These are phyloP conservation scores for Paracoccidioides brasiliensis DNA, from an alignment of 2,329 filamentous ascomycete genomes.

Conservation along the genomic window DNA sequence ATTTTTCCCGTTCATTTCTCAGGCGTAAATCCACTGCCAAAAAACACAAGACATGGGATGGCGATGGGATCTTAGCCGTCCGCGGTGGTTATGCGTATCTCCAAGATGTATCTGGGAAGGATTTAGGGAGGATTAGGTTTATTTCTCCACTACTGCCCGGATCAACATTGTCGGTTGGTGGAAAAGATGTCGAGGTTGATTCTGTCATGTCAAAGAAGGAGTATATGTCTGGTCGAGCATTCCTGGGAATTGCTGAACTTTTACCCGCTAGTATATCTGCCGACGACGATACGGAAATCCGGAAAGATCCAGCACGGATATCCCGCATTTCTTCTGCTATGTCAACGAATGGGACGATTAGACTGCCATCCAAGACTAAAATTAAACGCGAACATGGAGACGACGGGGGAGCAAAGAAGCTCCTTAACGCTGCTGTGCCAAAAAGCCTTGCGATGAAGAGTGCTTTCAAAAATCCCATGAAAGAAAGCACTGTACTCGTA, in stretches of 20 bases:
- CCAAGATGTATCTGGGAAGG: constrained; percentile 49
- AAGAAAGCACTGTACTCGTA: constrained; percentile 39
- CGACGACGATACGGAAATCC: constrained; percentile 6
- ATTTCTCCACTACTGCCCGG: constrained; percentile 47
- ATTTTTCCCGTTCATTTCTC: constrained; percentile 8
- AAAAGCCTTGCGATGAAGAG: constrained; percentile 30
- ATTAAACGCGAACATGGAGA: constrained; percentile 3
- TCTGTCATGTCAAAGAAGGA: constrained; percentile 48
- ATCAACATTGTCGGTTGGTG: constrained; percentile 47
- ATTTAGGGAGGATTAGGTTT: constrained; percentile 46
- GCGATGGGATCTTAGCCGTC: constrained; percentile 52
- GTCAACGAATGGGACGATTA: neutral
- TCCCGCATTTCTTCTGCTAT: neutral
- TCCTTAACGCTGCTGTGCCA: constrained; percentile 24
- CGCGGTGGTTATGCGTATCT: constrained; percentile 45
- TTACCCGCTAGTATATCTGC: constrained; percentile 5
- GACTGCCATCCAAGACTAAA: constrained; percentile 14
- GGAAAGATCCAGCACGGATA: neutral
- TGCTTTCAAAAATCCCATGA: constrained; percentile 50
- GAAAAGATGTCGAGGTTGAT: constrained; percentile 58
- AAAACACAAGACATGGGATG: constrained; percentile 68
- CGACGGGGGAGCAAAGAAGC: constrained; percentile 26
- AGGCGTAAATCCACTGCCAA: constrained; percentile 58
- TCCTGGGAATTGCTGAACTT: constrained; percentile 17
- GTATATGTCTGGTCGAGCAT: constrained; percentile 31